A percentile compares a stretch with the other conserved stretches of the same genome.
Evolutionary conservation across 2,329 filamentous ascomycete genomes (phyloP).

Genomic region (Plenodomus lindquistii): DNA sequence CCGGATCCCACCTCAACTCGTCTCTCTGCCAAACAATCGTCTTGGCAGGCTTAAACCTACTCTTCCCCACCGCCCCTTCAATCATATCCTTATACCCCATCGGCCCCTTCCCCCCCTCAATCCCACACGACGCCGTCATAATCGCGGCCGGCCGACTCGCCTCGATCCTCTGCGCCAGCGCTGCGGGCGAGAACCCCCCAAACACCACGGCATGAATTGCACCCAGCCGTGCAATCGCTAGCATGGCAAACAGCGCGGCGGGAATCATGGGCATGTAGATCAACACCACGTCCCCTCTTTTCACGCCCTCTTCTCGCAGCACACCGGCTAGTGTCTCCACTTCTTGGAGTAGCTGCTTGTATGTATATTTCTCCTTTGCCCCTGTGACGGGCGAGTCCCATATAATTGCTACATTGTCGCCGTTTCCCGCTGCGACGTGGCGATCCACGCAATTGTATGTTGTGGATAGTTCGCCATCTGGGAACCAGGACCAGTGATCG

Average conservation of each 20-base stretch:
- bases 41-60: constrained; percentile 70
- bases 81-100: constrained; percentile 76
- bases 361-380: constrained; percentile 73
- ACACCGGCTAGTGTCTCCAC: constrained; percentile 83
- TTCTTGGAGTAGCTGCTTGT: constrained; percentile 73
- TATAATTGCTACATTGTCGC: constrained; percentile 73
- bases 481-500: constrained; percentile 87
- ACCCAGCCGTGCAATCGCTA: constrained; percentile 79
- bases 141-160: constrained; percentile 75
- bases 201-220: constrained; percentile 93
- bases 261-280: constrained; percentile 99
- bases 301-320: constrained; percentile 78
- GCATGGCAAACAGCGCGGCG: constrained; percentile 80
- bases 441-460: constrained; percentile 91
- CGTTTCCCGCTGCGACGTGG: constrained; percentile 77
- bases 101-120: constrained; percentile 82
- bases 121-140: constrained; percentile 88
- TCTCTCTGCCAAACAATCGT: constrained; percentile 85
- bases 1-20: constrained; percentile 71
- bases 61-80: constrained; percentile 69
- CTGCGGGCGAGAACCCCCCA: constrained; percentile 81
- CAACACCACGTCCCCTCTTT: constrained; percentile 82
- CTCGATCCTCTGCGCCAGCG: constrained; percentile 86
- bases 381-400: constrained; percentile 87
- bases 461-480: constrained; percentile 84